Conservation (phyloP, 441 rosid genomes). For the Arabidopsis hybrid region DNA sequence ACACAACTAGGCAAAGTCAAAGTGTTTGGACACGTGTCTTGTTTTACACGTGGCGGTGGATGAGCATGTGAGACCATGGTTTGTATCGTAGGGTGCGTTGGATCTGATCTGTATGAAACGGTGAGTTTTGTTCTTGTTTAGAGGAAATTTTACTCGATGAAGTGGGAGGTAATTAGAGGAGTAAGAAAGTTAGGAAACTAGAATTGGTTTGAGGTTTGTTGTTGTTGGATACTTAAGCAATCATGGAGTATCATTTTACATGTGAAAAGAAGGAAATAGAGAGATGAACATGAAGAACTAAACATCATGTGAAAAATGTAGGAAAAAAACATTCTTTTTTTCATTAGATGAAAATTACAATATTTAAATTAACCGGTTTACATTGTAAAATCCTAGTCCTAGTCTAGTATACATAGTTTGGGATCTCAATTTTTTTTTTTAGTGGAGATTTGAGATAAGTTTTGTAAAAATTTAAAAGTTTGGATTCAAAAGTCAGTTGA, state of each 20-base stretch:
- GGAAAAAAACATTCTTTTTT: background rate
- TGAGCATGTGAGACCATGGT: conserved; percentile 5
- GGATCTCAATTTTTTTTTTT: background rate
- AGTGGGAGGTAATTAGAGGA: background rate
- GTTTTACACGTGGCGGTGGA: background rate
- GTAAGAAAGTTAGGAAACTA: background rate
- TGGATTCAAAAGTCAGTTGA: background rate
- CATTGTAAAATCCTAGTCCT: background rate
- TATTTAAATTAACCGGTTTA: background rate
- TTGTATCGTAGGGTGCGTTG: conserved; percentile 26
- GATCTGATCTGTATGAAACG: conserved; percentile 29
- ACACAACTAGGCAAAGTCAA: conserved; percentile 15
- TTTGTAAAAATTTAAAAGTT: rapidly evolving
- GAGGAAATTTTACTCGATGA: background rate
- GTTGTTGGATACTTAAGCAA: conserved; percentile 3
- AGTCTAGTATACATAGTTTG: background rate
- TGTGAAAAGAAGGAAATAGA: background rate
- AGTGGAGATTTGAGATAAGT: background rate
- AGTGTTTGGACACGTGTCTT: conserved; percentile 23
- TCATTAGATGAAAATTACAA: background rate
- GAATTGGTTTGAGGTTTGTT: background rate
- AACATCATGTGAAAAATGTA: background rate
- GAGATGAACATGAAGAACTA: background rate
- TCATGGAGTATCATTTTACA: background rate
- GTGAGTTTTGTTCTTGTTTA: conserved; percentile 13